Base-by-base conservation (phyloP, 805 yeast species). In the Candida cerambycidarum region DNA sequence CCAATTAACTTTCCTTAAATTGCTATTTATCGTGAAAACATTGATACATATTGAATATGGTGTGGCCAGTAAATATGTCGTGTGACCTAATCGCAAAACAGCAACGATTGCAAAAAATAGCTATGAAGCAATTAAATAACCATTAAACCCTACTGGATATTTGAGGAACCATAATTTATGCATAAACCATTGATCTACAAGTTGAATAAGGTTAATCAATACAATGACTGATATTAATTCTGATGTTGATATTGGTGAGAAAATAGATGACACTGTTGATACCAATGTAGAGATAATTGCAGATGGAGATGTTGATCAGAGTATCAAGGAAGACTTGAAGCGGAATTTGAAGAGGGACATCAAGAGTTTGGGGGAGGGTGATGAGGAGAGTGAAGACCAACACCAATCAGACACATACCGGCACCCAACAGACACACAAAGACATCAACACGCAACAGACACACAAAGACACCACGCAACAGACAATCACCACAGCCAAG, bases 11-110 rank as follows among this genome's bases (percentile, higher is more conserved):
- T 29, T 29, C 5, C 15, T 15, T 16, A 15, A 16, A 31, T 31
- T 31, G 33, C 33, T 31, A 3, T 31, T 16, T 16, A 15, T n/a
- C 7, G 33, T 8, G 14, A 31, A 31, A 17, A 6, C 16, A 8
- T 17, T 15, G 4, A n/a, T 5, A 9, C 5, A 7, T 6, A n/a
- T 4, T 15, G 9, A 16, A 17, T 16, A 16, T 31, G 23, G 33
- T 16, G 33, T 16, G 23, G 33, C 18, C 33, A 6, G 10, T 11
- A 16, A 16, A 7, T 11, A 8, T 17, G 25, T 32, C 35, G 35
- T 32, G 35, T 32, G 35, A 32, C 35, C 25, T 6, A 6, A 11
- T n/a, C 35, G 35, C 35, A 32, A n/a, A 32, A 17, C 29, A 32
- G 35, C 35, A 32, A 32, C 25, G 25, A 31, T 31, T 31, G 33